Evolutionary conservation across 768 basidiomycete species (phyloP), one percentile per base, ranked within the genome.

Genomic region (Tylopilus intermedius): DNA sequence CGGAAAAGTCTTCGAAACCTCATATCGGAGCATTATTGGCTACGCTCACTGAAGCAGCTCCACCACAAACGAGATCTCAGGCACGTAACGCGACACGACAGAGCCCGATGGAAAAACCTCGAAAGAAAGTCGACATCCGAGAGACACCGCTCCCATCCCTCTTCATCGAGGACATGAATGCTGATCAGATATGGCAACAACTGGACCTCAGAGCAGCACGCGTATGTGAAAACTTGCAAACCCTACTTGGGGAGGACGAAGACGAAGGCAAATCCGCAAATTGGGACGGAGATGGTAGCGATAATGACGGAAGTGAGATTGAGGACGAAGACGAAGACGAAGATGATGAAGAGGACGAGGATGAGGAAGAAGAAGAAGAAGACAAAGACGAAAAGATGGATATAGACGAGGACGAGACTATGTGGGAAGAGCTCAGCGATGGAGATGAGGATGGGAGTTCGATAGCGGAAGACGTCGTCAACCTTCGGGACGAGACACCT

Each of bases 141-240:
- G 72, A 72, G 24, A 96, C 95, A 0, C 94, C 94, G 6, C 68
- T 97, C 3, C 74, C 81, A 7, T 80, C 79, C 33, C 78, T 99
- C 18, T 88, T 83, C 54, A 74, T 84, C 11, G 82, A 91, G 21
- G 85, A 79, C 15, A 85, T 96, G 81, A 86, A 84, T 59, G 78
- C 81, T 22, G 89, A 90, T 51, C 94, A 95, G 67, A 74, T 97
- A 26, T 99, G 95, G 95, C 86, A 85, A 38, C 95, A 99, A 71
- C 68, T 98, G 50, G 95, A 98, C 64, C 74, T 99, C 49, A 76
- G 90, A 41, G 75, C 84, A 14, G 79, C 82, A 55, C 79, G 77
- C 42, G 72, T 97, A 22, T 88, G 86, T 55, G 78, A 79, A 39
- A 78, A 87, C 46, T 71, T 95, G 39, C 79, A 88, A 45, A 77